Evolutionary conservation across 352 stramenopile species (phyloP).

Genomic region (Globisporangium lucens): DNA sequence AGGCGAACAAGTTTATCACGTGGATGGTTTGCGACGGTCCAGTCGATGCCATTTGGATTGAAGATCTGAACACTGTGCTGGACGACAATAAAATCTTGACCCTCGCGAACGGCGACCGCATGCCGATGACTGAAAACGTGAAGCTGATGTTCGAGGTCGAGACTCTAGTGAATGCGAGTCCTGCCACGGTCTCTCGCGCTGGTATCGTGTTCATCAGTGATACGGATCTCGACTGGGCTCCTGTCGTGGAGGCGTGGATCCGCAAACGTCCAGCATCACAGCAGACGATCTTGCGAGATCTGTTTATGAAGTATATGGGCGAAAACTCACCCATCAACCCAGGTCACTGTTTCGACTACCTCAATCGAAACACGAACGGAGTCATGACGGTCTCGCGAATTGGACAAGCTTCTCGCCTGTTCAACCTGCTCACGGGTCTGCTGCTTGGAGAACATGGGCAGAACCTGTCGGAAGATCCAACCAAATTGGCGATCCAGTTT

Average conservation of each 20-base stretch:
- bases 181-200: constrained; percentile 94
- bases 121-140: constrained; percentile 98
- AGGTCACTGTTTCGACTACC: constrained; percentile 95
- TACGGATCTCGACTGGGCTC: constrained; percentile 96
- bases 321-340: constrained; percentile 92
- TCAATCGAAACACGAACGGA: constrained; percentile 91
- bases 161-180: constrained; percentile 96
- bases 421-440: constrained; percentile 90
- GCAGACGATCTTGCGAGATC: constrained; percentile 85
- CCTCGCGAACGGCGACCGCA: constrained; percentile 96
- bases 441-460: constrained; percentile 80
- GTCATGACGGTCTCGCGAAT: constrained; percentile 94
- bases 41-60: constrained; percentile 98
- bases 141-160: constrained; percentile 98
- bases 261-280: constrained; percentile 86
- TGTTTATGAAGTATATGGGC: constrained; percentile 97
- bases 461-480: constrained; percentile 62
- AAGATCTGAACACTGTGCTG: constrained; percentile 97
- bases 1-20: constrained; percentile 97
- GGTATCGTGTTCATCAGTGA: constrained; percentile 99
- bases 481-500: constrained; percentile 75
- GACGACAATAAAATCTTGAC: constrained; percentile 98
- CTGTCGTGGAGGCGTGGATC: constrained; percentile 96
- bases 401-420: constrained; percentile 74
- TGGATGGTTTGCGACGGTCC: constrained; percentile 98